phyloP scores from a whole-genome alignment of 257 asterid species.

The Linderniella brevidens region DNA sequence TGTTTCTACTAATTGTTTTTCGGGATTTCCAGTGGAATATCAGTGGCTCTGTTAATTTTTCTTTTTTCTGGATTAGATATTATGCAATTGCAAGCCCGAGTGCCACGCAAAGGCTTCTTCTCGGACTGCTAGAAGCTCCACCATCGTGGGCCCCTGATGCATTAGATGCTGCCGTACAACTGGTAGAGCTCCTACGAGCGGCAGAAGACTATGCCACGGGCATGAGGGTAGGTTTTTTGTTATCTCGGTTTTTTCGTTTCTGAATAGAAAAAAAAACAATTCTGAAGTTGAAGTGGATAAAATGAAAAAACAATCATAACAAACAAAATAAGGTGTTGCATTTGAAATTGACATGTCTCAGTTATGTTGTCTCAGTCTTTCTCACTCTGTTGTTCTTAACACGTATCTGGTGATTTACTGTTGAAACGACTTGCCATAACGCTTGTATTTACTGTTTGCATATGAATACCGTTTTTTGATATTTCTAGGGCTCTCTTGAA shows the following conservation, averaged over 20 bases:
- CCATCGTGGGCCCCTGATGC: conserved; percentile 99
- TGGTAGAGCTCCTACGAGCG: conserved; percentile 96
- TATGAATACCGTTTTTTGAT: too few relatives aligned
- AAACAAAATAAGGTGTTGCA: too few relatives aligned
- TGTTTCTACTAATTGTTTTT: conserved; percentile 10
- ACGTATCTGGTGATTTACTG: too few relatives aligned
- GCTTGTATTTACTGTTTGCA: too few relatives aligned
- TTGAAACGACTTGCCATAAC: too few relatives aligned
- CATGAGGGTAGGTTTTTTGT: conserved; percentile 43
- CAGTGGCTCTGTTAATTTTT: conserved; percentile 6
- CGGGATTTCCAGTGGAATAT: background rate
- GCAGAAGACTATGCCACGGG: conserved; percentile 96
- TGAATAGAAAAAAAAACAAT: conserved; percentile 7
- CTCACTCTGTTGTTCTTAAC: too few relatives aligned
- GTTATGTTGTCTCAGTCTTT: too few relatives aligned
- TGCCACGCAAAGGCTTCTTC: conserved; percentile 97
- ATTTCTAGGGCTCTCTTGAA: too few relatives aligned
- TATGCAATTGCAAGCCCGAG: conserved; percentile 98
- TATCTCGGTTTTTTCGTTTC: conserved; percentile 9
- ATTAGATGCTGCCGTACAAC: conserved; percentile 97
- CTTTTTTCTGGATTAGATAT: conserved; percentile 38
- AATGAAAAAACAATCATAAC: background rate
- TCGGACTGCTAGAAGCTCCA: conserved; percentile 97
- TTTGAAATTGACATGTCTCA: too few relatives aligned
- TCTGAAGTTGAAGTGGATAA: background rate